phyloP scores from a whole-genome alignment of 2,329 filamentous ascomycete species.

The Hypoxylon sp. region DNA sequence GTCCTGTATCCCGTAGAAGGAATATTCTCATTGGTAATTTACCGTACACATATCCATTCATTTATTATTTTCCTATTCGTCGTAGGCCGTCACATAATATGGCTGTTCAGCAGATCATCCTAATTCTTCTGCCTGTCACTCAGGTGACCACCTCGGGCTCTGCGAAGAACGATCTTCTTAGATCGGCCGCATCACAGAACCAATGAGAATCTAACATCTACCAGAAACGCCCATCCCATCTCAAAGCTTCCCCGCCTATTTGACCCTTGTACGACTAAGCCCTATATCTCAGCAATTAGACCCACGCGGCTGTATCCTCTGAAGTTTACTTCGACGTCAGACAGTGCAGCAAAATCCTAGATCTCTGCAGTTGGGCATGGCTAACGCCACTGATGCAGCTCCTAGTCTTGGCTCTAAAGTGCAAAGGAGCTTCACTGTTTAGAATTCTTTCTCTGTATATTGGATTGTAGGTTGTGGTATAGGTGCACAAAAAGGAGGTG shows the following conservation, averaged over 20 bases:
- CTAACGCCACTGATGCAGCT: not conserved
- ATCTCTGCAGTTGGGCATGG: conserved; percentile 3
- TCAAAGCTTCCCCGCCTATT: not conserved
- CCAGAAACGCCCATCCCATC: not conserved
- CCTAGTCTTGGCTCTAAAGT: conserved; percentile 1
- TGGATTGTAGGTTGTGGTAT: not conserved
- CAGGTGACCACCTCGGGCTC: not conserved
- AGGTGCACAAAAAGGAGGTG: not conserved
- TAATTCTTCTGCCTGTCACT: not conserved
- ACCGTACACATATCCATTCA: not conserved
- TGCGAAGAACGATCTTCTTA: conserved; percentile 1
- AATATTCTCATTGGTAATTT: not conserved
- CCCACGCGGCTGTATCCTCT: conserved; percentile 7
- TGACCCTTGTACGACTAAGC: conserved; percentile 10
- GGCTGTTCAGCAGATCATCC: conserved; percentile 8
- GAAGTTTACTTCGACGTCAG: conserved; percentile 17
- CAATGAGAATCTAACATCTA: conserved; percentile 7
- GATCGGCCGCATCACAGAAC: not conserved
- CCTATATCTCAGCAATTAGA: conserved; percentile 8
- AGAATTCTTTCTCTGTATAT: not conserved
- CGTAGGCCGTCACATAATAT: not conserved
- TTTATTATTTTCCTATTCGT: not conserved
- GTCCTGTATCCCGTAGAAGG: not conserved
- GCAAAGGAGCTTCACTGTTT: not conserved
- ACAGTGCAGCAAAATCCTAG: conserved; percentile 7